Base-by-base conservation (phyloP, 805 yeast genomes). In the Metschnikowia noctiluminum region DNA sequence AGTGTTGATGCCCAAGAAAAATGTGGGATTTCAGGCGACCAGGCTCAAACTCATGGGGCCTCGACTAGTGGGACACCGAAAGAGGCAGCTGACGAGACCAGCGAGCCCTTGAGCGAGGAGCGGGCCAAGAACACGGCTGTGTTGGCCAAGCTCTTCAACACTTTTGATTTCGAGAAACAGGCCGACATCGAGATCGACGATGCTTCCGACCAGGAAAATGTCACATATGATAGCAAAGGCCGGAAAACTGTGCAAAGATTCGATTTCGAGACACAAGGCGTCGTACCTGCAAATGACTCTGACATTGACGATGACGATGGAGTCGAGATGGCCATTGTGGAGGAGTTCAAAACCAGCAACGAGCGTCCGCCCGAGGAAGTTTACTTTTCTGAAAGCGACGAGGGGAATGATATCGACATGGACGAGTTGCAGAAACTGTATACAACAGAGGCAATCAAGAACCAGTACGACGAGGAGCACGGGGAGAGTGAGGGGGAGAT, bases 101-200 rank as follows among this genome's bases (percentile, higher is more conserved):
- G 7, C 7, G 26, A 7, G 35, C 28, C 35, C 40, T 2, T 43
- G 14, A 41, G 39, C 11, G 49, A 43, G 8, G 75, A 70, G 42
- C 59, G 42, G 9, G 47, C 42, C 14, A 67, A 74, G 53, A 77
- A 74, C 40, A 70, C 63, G 28, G 70, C 74, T 39, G 70, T 83
- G 3, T 59, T 85, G 31, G 77, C 78, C 3, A 65, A 70, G 6
- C 59, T 85, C 44, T 63, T 85, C 43, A 68, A 63, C 0, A 69
- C 63, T 7, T 78, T 72, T 51, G 78, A 83, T 57, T 81, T 81
- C 52, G 82, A 80, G 40, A 75, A 74, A 56, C 80, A 82, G 3
- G 50, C 77, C 15, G 74, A 66, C 1, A 58, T 75, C 14, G 68
- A 69, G 15, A 30, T 21, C 7, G 75, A 66, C 31, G 74, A 65